Evolutionary conservation across 148 eudicot species (phyloP), one percentile per base, ranked within the genome.

Genomic region (Persicaria tinctoria): DNA sequence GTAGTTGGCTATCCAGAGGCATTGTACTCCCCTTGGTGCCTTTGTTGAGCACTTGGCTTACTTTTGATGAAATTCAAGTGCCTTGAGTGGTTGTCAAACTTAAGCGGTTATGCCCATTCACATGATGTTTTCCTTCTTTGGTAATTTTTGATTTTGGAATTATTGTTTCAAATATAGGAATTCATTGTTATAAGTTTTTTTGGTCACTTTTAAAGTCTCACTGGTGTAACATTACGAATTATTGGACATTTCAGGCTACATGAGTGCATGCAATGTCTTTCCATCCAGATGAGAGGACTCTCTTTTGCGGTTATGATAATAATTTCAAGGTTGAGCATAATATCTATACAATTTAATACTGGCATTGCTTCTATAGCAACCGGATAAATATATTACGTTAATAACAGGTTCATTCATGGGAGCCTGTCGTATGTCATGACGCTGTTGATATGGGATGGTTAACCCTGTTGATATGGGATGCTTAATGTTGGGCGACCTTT

Each of bases 251-350:
- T 66, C 86, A 96, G 99, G 83, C 87, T 71, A 74, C 93, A 53
- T 94, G 93, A 83, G 97, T 92, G 75, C 89, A 88, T 59, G 86
- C 91, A 20, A 59, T 90, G 64, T 59, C 92, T 73, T 96, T 92
- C 82, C 97, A 96, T 81, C 97, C 99, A 75, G 99, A 96, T 81
- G 97, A 97, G 73, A 87, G 90, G 82, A 89, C 97, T 76, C 91
- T 96, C 44, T 90, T 92, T 78, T 89, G 93, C 76, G 99, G 97
- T 76, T 80, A 89, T 41, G 97, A 96, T 74, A 89, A 87, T 80
- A 87, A 86, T 81, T 77, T 92, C 62, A 96, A 96, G 99, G 97
- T 95, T 47, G 47, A 64, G 46, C 46, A 12, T 41, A 38, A 41
- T 66, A 53, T 5, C 11, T 14, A 13, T 66, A 13, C 41, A 41